These are phyloP conservation scores for Bathelium albidoporum DNA, from an alignment of 495 filamentous ascomycete genomes.

Conservation along the genomic window DNA sequence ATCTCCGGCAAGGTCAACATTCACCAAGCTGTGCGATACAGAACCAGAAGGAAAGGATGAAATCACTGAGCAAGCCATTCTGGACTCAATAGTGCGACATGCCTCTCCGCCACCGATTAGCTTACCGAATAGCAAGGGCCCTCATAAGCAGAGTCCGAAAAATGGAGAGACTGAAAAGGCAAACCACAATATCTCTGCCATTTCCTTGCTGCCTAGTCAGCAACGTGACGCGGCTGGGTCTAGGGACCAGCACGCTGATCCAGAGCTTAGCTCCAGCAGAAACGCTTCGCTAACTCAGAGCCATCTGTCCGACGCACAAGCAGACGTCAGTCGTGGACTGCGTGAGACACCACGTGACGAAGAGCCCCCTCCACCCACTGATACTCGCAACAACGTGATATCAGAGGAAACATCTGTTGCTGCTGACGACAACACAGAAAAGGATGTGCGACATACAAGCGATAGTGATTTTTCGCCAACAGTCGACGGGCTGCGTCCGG, in stretches of 20 bases:
- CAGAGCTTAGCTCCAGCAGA: background rate
- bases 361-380: background rate
- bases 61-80: background rate
- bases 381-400: background rate
- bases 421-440: background rate
- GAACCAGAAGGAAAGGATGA: conserved; percentile 6
- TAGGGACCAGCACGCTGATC: background rate
- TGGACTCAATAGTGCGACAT: conserved; percentile 2
- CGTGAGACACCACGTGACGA: background rate
- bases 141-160: background rate
- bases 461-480: background rate
- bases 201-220: conserved; percentile 15
- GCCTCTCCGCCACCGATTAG: background rate
- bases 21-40: background rate
- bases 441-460: background rate
- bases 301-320: background rate
- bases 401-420: background rate
- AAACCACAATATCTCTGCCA: background rate
- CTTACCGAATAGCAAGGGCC: background rate
- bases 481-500: background rate
- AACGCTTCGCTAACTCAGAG: background rate
- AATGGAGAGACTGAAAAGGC: background rate
- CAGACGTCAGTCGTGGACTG: background rate
- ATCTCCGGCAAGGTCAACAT: conserved; percentile 14
- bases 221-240: background rate